phyloP scores from a whole-genome alignment of 768 basidiomycete species.

The Leccinum disarticulatum region DNA sequence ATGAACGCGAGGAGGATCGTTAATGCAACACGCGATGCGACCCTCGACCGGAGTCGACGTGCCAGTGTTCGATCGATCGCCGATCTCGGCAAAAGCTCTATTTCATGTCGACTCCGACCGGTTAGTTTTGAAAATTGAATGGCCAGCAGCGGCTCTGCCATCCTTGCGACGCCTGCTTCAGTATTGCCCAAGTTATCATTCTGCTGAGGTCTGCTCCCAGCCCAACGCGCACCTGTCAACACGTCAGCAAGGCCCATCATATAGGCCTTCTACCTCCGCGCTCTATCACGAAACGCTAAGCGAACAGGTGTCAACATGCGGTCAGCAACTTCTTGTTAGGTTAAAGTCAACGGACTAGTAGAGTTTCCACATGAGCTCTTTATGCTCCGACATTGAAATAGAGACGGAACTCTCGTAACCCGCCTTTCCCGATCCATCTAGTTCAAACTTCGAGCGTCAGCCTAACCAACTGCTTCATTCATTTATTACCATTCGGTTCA shows the following conservation, averaged over 20 bases:
- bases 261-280: not conserved
- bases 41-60: not conserved
- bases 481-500: not conserved
- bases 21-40: not conserved
- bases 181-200: not conserved
- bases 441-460: not conserved
- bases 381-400: not conserved
- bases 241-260: not conserved
- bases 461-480: not conserved
- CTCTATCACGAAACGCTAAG: not conserved
- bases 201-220: not conserved
- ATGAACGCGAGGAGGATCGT: not conserved
- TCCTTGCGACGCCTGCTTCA: not conserved
- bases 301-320: not conserved
- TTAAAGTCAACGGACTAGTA: not conserved
- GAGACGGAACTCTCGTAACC: not conserved
- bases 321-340: not conserved
- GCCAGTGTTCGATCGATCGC: not conserved
- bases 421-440: not conserved
- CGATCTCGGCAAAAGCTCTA: not conserved
- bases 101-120: not conserved
- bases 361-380: not conserved
- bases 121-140: too few species aligned
- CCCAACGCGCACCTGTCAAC: not conserved
- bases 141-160: not conserved